Evolutionary conservation across 768 basidiomycete genomes (phyloP).

Genomic region (Leccinellum luteum): DNA sequence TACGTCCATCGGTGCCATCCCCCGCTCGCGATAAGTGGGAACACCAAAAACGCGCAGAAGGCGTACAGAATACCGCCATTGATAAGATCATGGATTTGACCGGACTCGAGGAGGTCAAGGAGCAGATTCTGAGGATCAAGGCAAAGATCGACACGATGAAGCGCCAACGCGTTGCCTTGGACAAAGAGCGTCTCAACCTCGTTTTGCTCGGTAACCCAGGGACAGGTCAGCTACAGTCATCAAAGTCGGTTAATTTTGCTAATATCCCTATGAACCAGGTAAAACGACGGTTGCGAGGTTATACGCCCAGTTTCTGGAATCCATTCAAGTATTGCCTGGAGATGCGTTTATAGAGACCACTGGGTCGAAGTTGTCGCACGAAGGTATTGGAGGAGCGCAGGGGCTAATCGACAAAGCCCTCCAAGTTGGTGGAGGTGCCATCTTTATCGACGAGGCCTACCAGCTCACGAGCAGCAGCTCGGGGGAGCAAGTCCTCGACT

Average conservation of each 20-base stretch:
- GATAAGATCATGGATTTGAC: constrained; percentile 57
- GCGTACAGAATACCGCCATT: constrained; percentile 48
- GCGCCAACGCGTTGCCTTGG: constrained; percentile 49
- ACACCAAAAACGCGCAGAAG: constrained; percentile 47
- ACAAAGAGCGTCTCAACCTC: constrained; percentile 58
- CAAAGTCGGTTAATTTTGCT: background rate
- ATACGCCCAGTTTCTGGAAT: constrained; percentile 61
- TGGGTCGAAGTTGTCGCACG: constrained; percentile 54
- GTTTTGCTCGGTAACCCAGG: constrained; percentile 68
- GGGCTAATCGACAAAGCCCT: constrained; percentile 41
- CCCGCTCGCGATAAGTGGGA: constrained; percentile 17
- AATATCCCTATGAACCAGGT: background rate
- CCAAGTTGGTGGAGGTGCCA: constrained; percentile 55
- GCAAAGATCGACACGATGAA: constrained; percentile 45
- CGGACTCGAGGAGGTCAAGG: constrained; percentile 64
- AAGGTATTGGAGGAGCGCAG: constrained; percentile 44
- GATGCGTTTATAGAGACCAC: constrained; percentile 59
- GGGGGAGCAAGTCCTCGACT: constrained; percentile 63
- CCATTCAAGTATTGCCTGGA: constrained; percentile 52
- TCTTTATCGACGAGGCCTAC: constrained; percentile 75
- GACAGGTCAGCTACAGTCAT: constrained; percentile 64
- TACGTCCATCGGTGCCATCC: constrained; percentile 9
- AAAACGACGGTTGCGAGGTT: constrained; percentile 41
- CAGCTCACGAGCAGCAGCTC: constrained; percentile 49
- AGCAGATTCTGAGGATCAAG: constrained; percentile 53